Evolutionary conservation across 2,329 filamentous ascomycete species (phyloP), one percentile per base, ranked within the genome.

Genomic region (Exophiala sideris): DNA sequence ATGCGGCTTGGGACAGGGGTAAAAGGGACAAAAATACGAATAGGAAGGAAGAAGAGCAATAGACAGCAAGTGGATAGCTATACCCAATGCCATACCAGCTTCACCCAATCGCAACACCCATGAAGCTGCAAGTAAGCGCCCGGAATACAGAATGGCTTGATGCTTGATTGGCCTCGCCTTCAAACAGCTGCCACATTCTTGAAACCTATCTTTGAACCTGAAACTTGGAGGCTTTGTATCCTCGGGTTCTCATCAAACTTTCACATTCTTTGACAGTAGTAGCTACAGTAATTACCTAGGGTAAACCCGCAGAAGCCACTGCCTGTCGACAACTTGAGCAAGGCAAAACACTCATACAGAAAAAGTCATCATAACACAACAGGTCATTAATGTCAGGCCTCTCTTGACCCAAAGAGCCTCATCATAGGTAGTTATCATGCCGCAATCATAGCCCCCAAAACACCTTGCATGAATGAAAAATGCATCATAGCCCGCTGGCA

Each of bases 101-200:
- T n/a, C 41, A 12, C 7, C 48, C 40, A 51, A 51, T 51, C 7
- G 21, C 20, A 45, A 6, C 18, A 24, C 20, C 14, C 41, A 14
- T 24, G 18, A 16, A 44, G 50, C 53, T 59, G 57, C 57, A 59
- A 16, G 52, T 59, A 56, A 54, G 53, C 57, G 57, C 53, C 51
- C 56, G 49, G 47, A 12, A 10, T 12, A 38, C 34, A 39, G 9
- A 24, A n/a, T 9, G 18, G n/a, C 34, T 45, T 36, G 14, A 35
- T 11, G 7, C 20, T 14, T 44, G 20, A 24, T 44, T 44, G 41
- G 41, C 5, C 20, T 24, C 9, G 9, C 21, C 18, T 24, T 29
- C 20, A n/a, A 10, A n/a, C 20, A 44, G 14, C 20, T 44, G 41
- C 41, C 41, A 29, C 41, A 24, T 44, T 44, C 41, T 29, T 44